A percentile compares a stretch with the other conserved stretches of the same genome.
Evolutionary conservation across 2,329 filamentous ascomycete species (phyloP).

Genomic region (Pyricularia sp.): DNA sequence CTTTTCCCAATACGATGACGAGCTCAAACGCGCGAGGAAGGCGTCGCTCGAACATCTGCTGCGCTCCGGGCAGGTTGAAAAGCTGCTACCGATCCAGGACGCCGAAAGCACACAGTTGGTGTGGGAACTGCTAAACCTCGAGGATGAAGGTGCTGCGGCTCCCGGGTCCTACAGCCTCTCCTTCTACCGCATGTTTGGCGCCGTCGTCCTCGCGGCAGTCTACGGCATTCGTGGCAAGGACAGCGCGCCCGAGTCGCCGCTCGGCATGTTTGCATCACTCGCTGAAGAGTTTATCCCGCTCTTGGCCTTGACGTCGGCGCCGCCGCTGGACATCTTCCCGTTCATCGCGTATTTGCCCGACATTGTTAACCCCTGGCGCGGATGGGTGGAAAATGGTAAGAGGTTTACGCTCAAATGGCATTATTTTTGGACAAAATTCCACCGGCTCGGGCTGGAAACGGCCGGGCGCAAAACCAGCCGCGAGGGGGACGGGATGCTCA

Average conservation of each 20-base stretch:
- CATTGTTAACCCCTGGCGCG: conserved; percentile 31
- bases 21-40: conserved; percentile 8
- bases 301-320: conserved; percentile 21
- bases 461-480: conserved; percentile 17
- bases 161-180: background rate
- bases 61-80: conserved; percentile 18
- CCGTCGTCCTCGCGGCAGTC: conserved; percentile 30
- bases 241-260: background rate
- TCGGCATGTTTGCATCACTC: background rate
- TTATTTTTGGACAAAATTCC: background rate
- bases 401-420: background rate
- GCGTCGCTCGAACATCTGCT: conserved; percentile 8
- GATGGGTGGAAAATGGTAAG: conserved; percentile 20
- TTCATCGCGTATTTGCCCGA: conserved; percentile 28
- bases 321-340: conserved; percentile 34
- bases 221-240: conserved; percentile 27
- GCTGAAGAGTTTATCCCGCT: conserved; percentile 5
- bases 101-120: conserved; percentile 32
- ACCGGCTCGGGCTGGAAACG: conserved; percentile 25
- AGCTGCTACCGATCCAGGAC: conserved; percentile 32
- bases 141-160: too few relatives aligned
- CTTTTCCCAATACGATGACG: conserved; percentile 12
- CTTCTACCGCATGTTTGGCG: conserved; percentile 10
- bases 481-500: conserved; percentile 6
- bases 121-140: conserved; percentile 21